Evolutionary conservation across 2,329 filamentous ascomycete species (phyloP).

Genomic region (Basipetospora chlamydospora): DNA sequence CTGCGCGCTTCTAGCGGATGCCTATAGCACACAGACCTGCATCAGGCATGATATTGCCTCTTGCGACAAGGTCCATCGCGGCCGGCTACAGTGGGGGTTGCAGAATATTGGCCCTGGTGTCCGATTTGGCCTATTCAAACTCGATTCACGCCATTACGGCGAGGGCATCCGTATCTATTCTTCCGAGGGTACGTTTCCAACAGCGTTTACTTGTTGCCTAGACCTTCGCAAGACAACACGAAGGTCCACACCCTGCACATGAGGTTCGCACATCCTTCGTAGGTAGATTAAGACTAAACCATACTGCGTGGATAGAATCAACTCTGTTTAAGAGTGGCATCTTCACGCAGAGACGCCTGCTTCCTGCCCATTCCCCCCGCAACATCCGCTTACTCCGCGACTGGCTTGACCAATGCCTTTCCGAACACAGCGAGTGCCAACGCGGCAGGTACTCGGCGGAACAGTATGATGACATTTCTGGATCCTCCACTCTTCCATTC

Average conservation of each 20-base stretch:
- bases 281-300: too few relatives aligned
- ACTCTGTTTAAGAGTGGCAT: background rate
- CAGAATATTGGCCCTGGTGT: background rate
- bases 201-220: background rate
- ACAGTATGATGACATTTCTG: background rate
- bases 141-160: background rate
- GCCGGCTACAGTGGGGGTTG: background rate
- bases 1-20: background rate
- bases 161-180: background rate
- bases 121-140: background rate
- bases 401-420: constrained; percentile 1
- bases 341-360: background rate
- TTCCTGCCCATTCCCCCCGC: background rate
- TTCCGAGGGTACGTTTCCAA: background rate
- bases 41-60: background rate
- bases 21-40: background rate
- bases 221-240: background rate
- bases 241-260: too few relatives aligned
- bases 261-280: too few relatives aligned
- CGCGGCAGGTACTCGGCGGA: background rate
- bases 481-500: background rate
- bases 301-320: constrained; percentile 1
- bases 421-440: background rate
- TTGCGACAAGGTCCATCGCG: constrained; percentile 1
- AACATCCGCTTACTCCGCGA: background rate